A percentile compares a stretch with the other conserved stretches of the same genome.
Conservation (phyloP, 148 eudicot genomes). For the Chenopodium quinoa region DNA sequence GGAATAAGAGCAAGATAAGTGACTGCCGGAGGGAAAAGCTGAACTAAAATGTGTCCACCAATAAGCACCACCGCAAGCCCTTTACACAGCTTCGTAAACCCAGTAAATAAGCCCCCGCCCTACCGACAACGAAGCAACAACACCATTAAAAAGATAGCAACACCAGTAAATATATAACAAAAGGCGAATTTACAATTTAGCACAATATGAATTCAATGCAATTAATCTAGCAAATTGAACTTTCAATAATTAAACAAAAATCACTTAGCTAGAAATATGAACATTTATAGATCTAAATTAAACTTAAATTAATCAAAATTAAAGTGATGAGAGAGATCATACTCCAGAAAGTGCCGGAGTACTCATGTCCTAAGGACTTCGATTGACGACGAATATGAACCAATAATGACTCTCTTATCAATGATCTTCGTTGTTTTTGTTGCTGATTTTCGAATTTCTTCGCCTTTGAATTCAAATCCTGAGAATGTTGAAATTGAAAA, state of each 20-base stretch:
- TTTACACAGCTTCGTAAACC: constrained; percentile 84
- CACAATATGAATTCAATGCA: background rate
- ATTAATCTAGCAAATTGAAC: background rate
- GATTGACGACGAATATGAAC: background rate
- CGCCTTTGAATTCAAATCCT: too few species aligned
- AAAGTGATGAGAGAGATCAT: constrained; percentile 16
- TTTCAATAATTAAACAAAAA: background rate
- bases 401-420: background rate
- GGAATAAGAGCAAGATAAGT: constrained; percentile 86
- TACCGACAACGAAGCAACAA: constrained; percentile 11
- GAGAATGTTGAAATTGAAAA: too few species aligned
- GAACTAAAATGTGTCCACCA: constrained; percentile 73
- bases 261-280: background rate
- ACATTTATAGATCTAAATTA: background rate
- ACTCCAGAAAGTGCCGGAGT: constrained; percentile 47
- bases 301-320: background rate
- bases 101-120: constrained; percentile 52
- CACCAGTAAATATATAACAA: too few species aligned
- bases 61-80: constrained; percentile 77
- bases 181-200: background rate
- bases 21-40: constrained; percentile 65
- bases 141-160: background rate
- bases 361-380: constrained; percentile 36
- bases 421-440: background rate
- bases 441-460: background rate